Evolutionary conservation across 139 green algal species (phyloP), one percentile per base, ranked within the genome.

Genomic region (Micromonas commoda): DNA sequence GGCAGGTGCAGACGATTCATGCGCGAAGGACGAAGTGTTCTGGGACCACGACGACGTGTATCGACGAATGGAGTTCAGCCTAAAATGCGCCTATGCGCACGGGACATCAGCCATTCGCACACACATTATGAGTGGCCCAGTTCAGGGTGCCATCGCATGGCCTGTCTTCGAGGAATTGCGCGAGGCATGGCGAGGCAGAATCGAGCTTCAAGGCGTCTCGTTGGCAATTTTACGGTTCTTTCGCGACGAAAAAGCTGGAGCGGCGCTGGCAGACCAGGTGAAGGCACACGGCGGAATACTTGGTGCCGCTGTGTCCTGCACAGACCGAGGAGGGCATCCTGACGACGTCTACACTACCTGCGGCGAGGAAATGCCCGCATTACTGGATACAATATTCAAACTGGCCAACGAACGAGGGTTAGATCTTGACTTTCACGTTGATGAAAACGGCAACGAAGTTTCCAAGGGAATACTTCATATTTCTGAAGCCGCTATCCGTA

Each of bases 381-480:
- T 93, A 24, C 80, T 93, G 13, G 89, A 93, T 76, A 88, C 82
- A 39, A 86, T 93, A 4, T 93, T 93, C 77, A 76, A 1, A 0
- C 82, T 93, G 31, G 89, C 88, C 4, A 86, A 85, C 69, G 81
- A 90, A 71, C 81, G 85, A 0, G 66, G 85, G 73, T 72, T 93
- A 32, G 83, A 91, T 78, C 75, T 93, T 4, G 89, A 93, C 78
- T 93, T 93, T 73, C 89, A 93, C 82, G 80, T 85, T 1, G 89
- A 93, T 53, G 89, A 93, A 76, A 93, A 93, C 74, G 87, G 88
- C 26, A 93, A 93, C 76, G 84, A 86, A 66, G 39, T 67, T 26
- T 85, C 88, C 0, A 82, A 80, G 60, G 89, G 89, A 19, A 82
- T 93, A 80, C 82, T 85, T 3, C 84, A 91, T 74, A 81, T 93